Evolutionary conservation across 768 basidiomycete species (phyloP).

Genomic region (Lactifluus subvellereus): DNA sequence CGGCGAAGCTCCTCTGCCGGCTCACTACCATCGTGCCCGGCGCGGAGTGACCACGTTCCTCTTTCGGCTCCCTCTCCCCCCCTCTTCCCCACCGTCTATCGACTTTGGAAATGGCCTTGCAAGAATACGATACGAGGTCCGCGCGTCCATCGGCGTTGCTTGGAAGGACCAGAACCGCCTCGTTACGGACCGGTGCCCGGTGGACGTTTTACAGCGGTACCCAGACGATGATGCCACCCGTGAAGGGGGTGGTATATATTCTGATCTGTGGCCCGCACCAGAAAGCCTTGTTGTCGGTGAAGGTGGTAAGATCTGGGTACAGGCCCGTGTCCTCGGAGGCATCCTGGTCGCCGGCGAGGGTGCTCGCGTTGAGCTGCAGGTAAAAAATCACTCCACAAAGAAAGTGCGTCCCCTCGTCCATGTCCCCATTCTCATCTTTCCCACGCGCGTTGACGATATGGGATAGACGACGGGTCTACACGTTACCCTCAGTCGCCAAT

Average conservation of each 20-base stretch:
- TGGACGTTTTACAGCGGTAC: slow-evolving; percentile 55
- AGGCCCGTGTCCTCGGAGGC: slow-evolving; percentile 58
- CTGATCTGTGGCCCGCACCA: slow-evolving; percentile 36
- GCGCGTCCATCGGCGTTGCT: slow-evolving; percentile 62
- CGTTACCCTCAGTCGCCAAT: slow-evolving; percentile 52
- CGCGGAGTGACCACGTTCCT: slow-evolving; percentile 73
- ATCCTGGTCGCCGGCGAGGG: slow-evolving; percentile 62
- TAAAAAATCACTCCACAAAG: slow-evolving; percentile 77
- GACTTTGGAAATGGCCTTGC: slow-evolving; percentile 66
- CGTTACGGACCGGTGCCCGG: slow-evolving; percentile 53
- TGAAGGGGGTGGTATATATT: slow-evolving; percentile 29
- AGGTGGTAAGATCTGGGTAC: slow-evolving; percentile 73
- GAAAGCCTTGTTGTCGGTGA: slow-evolving; percentile 67
- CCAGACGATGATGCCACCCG: background rate
- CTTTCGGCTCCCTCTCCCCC: slow-evolving; percentile 69
- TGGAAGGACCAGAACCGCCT: slow-evolving; percentile 72
- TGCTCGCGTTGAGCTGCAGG: slow-evolving; percentile 67
- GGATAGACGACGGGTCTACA: slow-evolving; percentile 62
- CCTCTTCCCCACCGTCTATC: slow-evolving; percentile 63
- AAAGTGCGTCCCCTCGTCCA: slow-evolving; percentile 44
- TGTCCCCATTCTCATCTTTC: background rate
- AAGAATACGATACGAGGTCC: slow-evolving; percentile 63
- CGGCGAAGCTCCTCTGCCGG: slow-evolving; percentile 56
- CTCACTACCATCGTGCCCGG: slow-evolving; percentile 65
- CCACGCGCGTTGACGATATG: background rate